Evolutionary conservation across 202 grass and related monocot genomes (phyloP), one percentile per base, ranked within the genome.

Genomic region (Tripidium arundinaceum): DNA sequence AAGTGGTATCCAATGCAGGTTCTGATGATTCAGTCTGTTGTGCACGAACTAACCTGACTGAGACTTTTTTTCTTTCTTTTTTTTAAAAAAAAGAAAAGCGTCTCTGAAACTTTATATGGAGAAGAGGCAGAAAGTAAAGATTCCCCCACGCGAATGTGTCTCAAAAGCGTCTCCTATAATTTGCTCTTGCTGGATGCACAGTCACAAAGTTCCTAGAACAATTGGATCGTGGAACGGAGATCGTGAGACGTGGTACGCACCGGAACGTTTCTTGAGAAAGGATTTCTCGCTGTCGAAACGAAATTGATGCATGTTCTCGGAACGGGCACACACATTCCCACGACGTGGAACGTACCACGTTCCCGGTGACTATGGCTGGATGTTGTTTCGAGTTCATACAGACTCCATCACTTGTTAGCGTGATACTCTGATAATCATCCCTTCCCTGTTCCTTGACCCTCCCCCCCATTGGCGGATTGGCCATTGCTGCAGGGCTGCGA

Each of bases 401-500:
- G 4, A 26, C 12, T 15, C 39, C 7, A 55, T 55, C n/a, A n/a
- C n/a, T n/a, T n/a, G n/a, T n/a, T n/a, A n/a, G n/a, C n/a, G n/a
- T n/a, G n/a, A n/a, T n/a, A 59, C n/a, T 52, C 0, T 52, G 47
- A 49, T 7, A 19, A 50, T 50, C 49, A n/a, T n/a, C 49, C 49
- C 16, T 50, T 50, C 47, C 47, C 18, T 8, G 18, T 16, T 47
- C 14, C 19, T 18, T 52, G 49, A 52, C 6, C n/a, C n/a, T 50
- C 15, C 0, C 14, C 0, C 19, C 19, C 38, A 38, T 38, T 2
- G 37, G 5, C 38, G 29, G 29, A 54, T 21, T 9, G 49, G 49
- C 12, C 38, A 43, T 15, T 70, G 40, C 29, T 31, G 68, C 70
- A 94, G 94, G 94, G 94, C 15, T 97, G 91, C 71, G 94, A 97